Conservation (phyloP, 73 alveolate genomes). For the Paramecium biaurelia region DNA sequence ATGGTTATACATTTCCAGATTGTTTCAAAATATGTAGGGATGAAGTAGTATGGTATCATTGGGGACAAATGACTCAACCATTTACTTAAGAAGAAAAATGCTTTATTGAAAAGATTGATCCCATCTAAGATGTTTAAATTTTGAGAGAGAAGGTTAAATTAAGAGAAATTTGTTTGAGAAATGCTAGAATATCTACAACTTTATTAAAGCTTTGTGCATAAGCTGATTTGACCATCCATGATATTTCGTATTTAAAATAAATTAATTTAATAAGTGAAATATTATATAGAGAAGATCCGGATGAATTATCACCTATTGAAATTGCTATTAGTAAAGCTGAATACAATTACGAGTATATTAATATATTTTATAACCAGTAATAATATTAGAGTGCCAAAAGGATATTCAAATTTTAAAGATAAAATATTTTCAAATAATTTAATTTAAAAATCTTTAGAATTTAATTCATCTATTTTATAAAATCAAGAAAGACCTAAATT, state of each 20-base stretch:
- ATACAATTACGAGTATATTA: conserved; percentile 16
- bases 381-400: background rate
- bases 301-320: conserved; percentile 40
- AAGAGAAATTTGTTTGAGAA: conserved; percentile 93
- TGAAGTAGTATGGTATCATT: conserved; percentile 96
- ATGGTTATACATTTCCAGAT: conserved; percentile 94
- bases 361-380: background rate
- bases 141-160: conserved; percentile 83
- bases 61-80: conserved; percentile 88
- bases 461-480: background rate
- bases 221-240: conserved; percentile 86
- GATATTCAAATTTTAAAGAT: background rate
- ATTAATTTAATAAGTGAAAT: background rate
- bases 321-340: conserved; percentile 37
- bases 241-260: conserved; percentile 68
- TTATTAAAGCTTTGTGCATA: conserved; percentile 88
- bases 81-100: conserved; percentile 76
- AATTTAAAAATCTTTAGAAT: conserved; percentile 3
- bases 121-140: conserved; percentile 80
- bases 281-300: conserved; percentile 59
- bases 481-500: background rate
- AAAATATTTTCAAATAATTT: conserved; percentile 33
- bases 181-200: conserved; percentile 86
- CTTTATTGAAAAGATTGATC: conserved; percentile 83
- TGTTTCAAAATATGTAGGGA: conserved; percentile 86